A percentile compares a stretch with the other conserved stretches of the same genome.
Evolutionary conservation across 768 basidiomycete species (phyloP).

Genomic region (Pisolithus tinctorius): DNA sequence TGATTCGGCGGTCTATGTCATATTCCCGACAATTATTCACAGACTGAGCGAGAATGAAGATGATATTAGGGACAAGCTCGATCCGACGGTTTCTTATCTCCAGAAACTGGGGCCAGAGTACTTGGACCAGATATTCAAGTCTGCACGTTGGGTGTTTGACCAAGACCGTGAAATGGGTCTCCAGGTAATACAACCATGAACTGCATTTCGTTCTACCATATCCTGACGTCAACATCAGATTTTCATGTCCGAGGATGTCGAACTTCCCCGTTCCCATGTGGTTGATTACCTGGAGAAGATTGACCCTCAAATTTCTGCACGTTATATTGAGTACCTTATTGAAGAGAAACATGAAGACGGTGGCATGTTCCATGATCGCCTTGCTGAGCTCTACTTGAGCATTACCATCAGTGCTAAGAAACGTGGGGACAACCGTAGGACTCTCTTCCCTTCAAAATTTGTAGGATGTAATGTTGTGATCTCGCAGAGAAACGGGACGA

Average conservation of each 20-base stretch:
- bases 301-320: conserved; percentile 59
- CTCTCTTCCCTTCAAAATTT: neutral
- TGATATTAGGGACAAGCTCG: conserved; percentile 71
- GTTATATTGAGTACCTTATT: conserved; percentile 84
- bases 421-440: conserved; percentile 50
- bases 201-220: neutral
- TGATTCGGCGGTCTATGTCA: neutral
- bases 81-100: conserved; percentile 82
- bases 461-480: conserved; percentile 1
- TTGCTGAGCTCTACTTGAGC: conserved; percentile 80
- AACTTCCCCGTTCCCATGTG: conserved; percentile 73
- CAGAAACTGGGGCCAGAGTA: conserved; percentile 86
- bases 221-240: conserved; percentile 45
- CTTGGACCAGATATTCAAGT: conserved; percentile 72
- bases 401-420: conserved; percentile 57
- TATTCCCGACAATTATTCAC: neutral
- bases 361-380: conserved; percentile 74
- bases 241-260: conserved; percentile 92
- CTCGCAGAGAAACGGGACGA: conserved; percentile 40
- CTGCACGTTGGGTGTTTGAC: conserved; percentile 82
- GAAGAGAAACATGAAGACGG: conserved; percentile 62
- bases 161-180: conserved; percentile 68
- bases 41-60: conserved; percentile 77
- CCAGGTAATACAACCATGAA: conserved; percentile 41
- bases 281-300: conserved; percentile 73